Conservation (phyloP, 1,139 yeast species). For the Debaryomyces psychrophilus region DNA sequence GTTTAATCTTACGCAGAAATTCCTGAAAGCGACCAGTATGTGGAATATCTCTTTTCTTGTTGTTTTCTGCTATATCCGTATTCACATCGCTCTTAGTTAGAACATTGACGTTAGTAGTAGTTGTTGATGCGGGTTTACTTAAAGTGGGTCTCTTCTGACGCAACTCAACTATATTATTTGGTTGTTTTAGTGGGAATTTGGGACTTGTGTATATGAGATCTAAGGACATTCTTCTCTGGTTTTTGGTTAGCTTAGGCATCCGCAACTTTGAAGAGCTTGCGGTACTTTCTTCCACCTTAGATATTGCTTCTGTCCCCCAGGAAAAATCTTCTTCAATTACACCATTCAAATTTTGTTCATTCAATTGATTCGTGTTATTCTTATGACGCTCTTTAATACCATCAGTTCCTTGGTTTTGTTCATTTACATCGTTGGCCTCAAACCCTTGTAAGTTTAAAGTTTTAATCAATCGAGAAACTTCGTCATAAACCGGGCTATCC, state of each 20-base stretch:
- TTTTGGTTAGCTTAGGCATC: constrained; percentile 27
- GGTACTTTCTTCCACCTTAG: neutral
- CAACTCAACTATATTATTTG: constrained; percentile 16
- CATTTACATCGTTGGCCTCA: neutral
- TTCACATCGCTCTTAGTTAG: constrained; percentile 32
- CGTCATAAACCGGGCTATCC: constrained; percentile 21
- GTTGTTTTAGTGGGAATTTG: neutral
- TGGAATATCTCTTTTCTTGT: constrained; percentile 5
- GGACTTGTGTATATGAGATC: constrained; percentile 29
- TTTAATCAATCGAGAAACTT: constrained; percentile 24
- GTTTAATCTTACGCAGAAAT: constrained; percentile 20
- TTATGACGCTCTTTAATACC: neutral
- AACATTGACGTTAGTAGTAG: constrained; percentile 40
- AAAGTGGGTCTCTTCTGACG: constrained; percentile 21
- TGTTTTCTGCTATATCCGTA: neutral
- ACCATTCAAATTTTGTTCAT: neutral
- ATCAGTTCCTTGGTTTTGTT: neutral
- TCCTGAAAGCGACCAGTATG: constrained; percentile 14
- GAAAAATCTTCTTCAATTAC: neutral
- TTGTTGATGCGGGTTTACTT: constrained; percentile 35
- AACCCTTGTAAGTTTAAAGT: constrained; percentile 17
- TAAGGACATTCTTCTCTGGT: constrained; percentile 35
- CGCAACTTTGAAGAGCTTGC: constrained; percentile 11
- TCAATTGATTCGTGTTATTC: neutral
- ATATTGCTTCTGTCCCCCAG: neutral